Evolutionary conservation across 2,329 filamentous ascomycete genomes (phyloP), one percentile per base, ranked within the genome.

Genomic region (Talaromyces sp.): DNA sequence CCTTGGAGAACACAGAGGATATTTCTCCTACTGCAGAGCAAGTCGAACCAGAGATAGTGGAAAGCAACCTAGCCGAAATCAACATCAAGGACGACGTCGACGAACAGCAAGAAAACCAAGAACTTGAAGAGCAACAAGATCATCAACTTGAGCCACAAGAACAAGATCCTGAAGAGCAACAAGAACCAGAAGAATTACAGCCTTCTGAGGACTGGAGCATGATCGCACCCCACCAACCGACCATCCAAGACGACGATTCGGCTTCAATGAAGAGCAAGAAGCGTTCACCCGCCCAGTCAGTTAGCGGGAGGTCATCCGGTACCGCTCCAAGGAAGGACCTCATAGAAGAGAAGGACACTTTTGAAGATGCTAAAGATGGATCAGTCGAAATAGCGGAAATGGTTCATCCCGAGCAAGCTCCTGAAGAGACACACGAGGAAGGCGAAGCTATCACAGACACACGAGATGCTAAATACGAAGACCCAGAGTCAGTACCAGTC

Each of bases 141-240:
- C 27, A 50, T 3, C 41, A 45, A 37, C 27, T 5, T 31, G 37
- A 62, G 35, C 5, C 13, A 31, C 17, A 13, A 37, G 13, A 13
- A 37, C 35, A 37, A 60, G 27, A 7, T 31, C 27, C 27, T 6
- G 35, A 60, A 52, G 17, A 47, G 37, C 62, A 33, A 13, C 49
- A 15, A 22, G 10, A 56, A n/a, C 52, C n/a, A 22, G 17, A 39
- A 45, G 22, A 33, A 22, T 31, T 35, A 35, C 45, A 52, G 45
- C 25, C 27, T 11, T 45, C 43, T 6, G 56, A 65, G 37, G 62
- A 66, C 13, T 60, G 49, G 41, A 47, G 49, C 17, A 58, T 63
- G 63, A 41, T 62, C 45, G 45, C 62, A 27, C 57, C 62, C n/a
- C 65, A 62, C 56, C 56, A 61, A 61, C 52, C 64, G 37, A 15